Conservation (phyloP, 2,329 filamentous ascomycete genomes). For the Hypoxylon rubiginosum region DNA sequence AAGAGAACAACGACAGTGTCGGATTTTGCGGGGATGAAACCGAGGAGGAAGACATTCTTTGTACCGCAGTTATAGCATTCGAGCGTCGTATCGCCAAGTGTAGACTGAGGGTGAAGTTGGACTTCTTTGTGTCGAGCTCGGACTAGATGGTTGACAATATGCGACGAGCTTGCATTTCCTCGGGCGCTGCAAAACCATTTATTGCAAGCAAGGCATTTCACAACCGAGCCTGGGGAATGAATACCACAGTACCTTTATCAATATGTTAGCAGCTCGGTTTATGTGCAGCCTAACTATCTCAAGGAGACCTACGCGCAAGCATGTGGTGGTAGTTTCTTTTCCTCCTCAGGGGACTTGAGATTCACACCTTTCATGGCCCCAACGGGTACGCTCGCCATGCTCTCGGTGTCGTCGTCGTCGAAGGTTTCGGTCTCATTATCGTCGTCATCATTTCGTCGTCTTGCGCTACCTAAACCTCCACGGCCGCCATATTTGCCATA, state of each 20-base stretch:
- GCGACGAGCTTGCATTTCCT: slow-evolving; percentile 95
- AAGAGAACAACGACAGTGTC: slow-evolving; percentile 97
- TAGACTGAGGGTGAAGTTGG: slow-evolving; percentile 92
- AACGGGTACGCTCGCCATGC: slow-evolving; percentile 82
- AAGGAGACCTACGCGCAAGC: slow-evolving; percentile 85
- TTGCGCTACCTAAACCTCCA: slow-evolving; percentile 61
- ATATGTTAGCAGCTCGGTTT: slow-evolving; percentile 45
- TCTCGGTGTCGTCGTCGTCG: slow-evolving; percentile 84
- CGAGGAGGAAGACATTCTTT: slow-evolving; percentile 98
- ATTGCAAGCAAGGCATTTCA: slow-evolving; percentile 94
- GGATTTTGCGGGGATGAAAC: slow-evolving; percentile 98
- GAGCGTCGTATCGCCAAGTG: slow-evolving; percentile 93
- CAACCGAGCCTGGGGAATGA: slow-evolving; percentile 93
- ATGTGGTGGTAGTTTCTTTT: slow-evolving; percentile 91
- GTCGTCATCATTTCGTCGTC: slow-evolving; percentile 84
- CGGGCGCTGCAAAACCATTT: slow-evolving; percentile 99
- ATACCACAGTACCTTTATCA: slow-evolving; percentile 89
- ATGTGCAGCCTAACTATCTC: slow-evolving; percentile 22
- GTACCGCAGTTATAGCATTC: slow-evolving; percentile 99
- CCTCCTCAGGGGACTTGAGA: slow-evolving; percentile 74
- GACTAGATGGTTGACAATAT: slow-evolving; percentile 98
- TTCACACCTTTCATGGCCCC: slow-evolving; percentile 78
- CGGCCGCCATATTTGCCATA: slow-evolving; percentile 76
- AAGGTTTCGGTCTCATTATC: slow-evolving; percentile 88
- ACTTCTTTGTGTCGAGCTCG: slow-evolving; percentile 99